Base-by-base conservation (phyloP, 78 protist genomes). In the Dictyostelium intermedium region DNA sequence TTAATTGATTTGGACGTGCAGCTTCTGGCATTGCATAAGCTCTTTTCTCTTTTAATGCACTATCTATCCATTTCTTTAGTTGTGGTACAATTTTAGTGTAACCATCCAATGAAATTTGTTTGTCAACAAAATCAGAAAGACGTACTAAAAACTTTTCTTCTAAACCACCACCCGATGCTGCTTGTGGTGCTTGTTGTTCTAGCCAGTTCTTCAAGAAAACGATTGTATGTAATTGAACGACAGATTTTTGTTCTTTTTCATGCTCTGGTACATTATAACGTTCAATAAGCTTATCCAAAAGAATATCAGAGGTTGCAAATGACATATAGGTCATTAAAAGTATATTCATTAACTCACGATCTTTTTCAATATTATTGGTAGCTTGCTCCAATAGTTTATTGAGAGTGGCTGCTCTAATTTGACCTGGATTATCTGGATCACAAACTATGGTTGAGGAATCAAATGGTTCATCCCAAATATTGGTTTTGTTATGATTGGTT, bases 241-340 rank as follows among this genome's bases (percentile, higher is more conserved):
- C 91, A 0, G 84, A 34, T 32, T 94, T 94, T 45, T 84, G 84
- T 4, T 78, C 95, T 9, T 47, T 91, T 20, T 72, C 79, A 18
- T 39, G 23, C 11, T 87, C 96, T 41, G 97, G 97, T 7, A 95
- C 97, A 37, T 60, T 86, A 69, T 86, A 95, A 47, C 97, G 56
- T 56, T 95, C 95, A 20, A 84, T 47, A 0, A 95, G 14, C 20
- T 95, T 95, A 23, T 77, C 87, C 30, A 95, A 61, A 2, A 95
- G 81, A 23, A 82, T 79, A 34, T 95, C 95, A 2, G 97, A 82
- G 10, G 95, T 95, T 11, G 97, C 82, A 50, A 95, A 95, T 20
- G 97, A 95, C 53, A 32, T 34, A 87, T 95, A 95, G 45, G 97
- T 95, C 91, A 95, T 82, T 4, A 95, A 60, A 1, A 95, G 85